Percentiles rank a stretch among this genome's conserved stretches.
Evolutionary conservation across 2,329 filamentous ascomycete species (phyloP).

Genomic region (Epichloe scottii): DNA sequence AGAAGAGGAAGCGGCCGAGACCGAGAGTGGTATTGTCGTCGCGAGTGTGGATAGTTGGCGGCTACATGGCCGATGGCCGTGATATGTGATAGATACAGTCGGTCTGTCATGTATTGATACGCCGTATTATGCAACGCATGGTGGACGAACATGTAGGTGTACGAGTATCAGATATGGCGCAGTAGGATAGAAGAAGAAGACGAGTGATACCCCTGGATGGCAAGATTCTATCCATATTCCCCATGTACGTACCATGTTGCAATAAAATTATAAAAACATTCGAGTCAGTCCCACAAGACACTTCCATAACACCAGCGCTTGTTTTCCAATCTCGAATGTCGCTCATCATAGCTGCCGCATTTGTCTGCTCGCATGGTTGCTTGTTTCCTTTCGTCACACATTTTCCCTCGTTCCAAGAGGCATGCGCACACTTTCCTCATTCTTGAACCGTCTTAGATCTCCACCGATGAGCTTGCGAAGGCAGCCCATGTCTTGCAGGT

Average conservation of each 20-base stretch:
- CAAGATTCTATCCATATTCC: not conserved
- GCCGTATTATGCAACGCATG: too few relatives aligned
- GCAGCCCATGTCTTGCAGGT: conserved; percentile 76
- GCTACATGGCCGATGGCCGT: not conserved
- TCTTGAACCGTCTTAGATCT: conserved; percentile 56
- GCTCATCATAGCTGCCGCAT: not conserved
- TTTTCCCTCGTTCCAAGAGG: conserved; percentile 35
- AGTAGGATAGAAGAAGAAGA: too few relatives aligned
- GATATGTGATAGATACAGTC: too few relatives aligned
- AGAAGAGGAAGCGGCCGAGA: not conserved
- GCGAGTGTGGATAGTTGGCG: not conserved
- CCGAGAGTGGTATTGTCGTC: not conserved
- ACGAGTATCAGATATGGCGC: too few relatives aligned
- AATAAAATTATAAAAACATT: not conserved
- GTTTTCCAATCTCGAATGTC: not conserved
- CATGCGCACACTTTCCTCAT: conserved; percentile 45
- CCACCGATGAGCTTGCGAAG: conserved; percentile 50
- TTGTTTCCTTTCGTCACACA: conserved; percentile 11
- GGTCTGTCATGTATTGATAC: too few relatives aligned
- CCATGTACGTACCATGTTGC: not conserved
- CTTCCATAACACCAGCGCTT: conserved; percentile 7
- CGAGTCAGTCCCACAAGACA: not conserved
- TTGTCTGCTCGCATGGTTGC: not conserved
- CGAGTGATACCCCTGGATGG: too few relatives aligned
- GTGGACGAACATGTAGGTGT: too few relatives aligned